Evolutionary conservation across 805 yeast species (phyloP).

Genomic region (Candida endomychidarum): DNA sequence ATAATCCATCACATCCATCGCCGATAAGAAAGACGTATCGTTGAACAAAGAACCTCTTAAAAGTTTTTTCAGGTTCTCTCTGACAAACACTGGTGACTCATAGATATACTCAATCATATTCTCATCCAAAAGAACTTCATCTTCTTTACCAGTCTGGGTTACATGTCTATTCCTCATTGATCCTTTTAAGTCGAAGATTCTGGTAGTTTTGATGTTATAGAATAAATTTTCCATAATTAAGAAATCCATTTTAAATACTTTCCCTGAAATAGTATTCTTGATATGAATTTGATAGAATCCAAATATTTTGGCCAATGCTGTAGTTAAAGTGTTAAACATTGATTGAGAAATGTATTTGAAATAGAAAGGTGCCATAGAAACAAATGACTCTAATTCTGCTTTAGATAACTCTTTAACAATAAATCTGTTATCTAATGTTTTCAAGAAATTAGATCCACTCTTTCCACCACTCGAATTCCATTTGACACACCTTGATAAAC

Average conservation of each 20-base stretch:
- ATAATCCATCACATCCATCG: slow-evolving; percentile 99
- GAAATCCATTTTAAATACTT: slow-evolving; percentile 81
- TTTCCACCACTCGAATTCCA: slow-evolving; percentile 98
- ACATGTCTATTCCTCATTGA: slow-evolving; percentile 98
- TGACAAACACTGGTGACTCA: slow-evolving; percentile 91
- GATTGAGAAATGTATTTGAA: slow-evolving; percentile 96
- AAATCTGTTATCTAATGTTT: slow-evolving; percentile 86
- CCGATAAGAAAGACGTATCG: slow-evolving; percentile 89
- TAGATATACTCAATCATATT: slow-evolving; percentile 98
- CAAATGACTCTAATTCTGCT: slow-evolving; percentile 88
- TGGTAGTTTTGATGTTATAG: slow-evolving; percentile 73
- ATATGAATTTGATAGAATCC: slow-evolving; percentile 93
- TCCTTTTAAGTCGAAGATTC: slow-evolving; percentile 95
- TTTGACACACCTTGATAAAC: slow-evolving; percentile 87
- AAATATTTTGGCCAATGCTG: slow-evolving; percentile 90
- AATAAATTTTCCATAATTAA: slow-evolving; percentile 95
- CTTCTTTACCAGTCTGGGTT: slow-evolving; percentile 91
- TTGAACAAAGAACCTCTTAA: slow-evolving; percentile 90
- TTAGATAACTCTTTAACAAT: slow-evolving; percentile 87
- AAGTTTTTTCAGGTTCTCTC: slow-evolving; percentile 85
- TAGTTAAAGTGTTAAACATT: slow-evolving; percentile 89
- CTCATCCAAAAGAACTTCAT: slow-evolving; percentile 92
- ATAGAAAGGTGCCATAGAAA: slow-evolving; percentile 93
- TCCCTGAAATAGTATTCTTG: slow-evolving; percentile 72
- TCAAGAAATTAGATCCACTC: slow-evolving; percentile 90